A percentile compares a stretch with the other conserved stretches of the same genome.
phyloP scores from a whole-genome alignment of 2,329 filamentous ascomycete species.

The Colletotrichum sp. region DNA sequence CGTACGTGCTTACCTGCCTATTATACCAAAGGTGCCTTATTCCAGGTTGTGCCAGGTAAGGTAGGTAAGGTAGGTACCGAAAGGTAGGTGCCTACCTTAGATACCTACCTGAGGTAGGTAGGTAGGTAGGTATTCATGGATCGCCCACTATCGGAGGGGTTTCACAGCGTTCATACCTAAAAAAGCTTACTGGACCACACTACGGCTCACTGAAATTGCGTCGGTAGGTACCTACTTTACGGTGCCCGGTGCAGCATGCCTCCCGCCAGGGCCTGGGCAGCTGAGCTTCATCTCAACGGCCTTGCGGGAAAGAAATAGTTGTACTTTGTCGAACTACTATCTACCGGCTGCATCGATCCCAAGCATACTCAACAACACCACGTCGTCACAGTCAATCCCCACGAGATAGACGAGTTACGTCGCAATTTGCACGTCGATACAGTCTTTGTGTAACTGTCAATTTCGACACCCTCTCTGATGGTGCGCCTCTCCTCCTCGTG shows the following conservation, averaged over 20 bases:
- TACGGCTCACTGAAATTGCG: neutral
- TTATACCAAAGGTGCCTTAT: too few species aligned
- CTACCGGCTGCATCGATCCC: neutral
- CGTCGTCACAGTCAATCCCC: neutral
- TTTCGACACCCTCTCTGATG: neutral
- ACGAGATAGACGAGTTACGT: neutral
- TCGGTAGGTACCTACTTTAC: neutral
- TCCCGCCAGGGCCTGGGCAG: neutral
- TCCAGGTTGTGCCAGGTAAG: neutral
- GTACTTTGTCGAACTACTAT: neutral
- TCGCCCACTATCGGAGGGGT: neutral
- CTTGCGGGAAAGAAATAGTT: neutral
- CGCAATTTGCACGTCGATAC: neutral
- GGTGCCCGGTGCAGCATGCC: neutral
- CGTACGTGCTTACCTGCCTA: neutral
- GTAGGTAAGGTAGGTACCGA: neutral
- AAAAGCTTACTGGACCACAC: neutral
- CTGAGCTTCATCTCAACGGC: neutral
- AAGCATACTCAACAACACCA: neutral
- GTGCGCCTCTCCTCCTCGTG: neutral
- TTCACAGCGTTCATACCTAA: neutral
- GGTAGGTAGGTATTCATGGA: neutral
- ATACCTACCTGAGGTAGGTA: too few species aligned
- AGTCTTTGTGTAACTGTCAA: neutral
- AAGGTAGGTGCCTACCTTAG: too few species aligned